A percentile compares a stretch with the other conserved stretches of the same genome.
phyloP scores from a whole-genome alignment of 2,329 filamentous ascomycete genomes.

The Epicoccum nigrum region DNA sequence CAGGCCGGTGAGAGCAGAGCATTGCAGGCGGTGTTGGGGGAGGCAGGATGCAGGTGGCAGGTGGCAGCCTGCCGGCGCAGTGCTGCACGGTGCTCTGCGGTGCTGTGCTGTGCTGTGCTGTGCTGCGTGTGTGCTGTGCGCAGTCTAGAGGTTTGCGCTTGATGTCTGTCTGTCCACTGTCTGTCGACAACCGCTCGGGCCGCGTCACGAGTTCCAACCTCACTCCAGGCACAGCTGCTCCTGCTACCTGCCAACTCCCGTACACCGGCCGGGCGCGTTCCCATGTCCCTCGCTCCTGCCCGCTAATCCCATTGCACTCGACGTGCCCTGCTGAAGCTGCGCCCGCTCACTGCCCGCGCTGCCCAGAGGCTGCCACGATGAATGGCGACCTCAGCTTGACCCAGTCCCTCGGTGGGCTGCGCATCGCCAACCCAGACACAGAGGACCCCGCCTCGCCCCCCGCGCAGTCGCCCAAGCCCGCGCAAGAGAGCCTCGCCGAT shows the following conservation, averaged over 20 bases:
- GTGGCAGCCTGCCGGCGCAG: too few relatives aligned
- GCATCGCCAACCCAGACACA: slow-evolving; percentile 96
- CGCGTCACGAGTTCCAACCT: slow-evolving; percentile 26
- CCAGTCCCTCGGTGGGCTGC: slow-evolving; percentile 88
- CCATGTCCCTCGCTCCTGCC: slow-evolving; percentile 33
- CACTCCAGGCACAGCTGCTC: slow-evolving; percentile 18
- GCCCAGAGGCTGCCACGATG: slow-evolving; percentile 62
- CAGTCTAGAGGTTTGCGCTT: too few relatives aligned
- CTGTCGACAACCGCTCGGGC: too few relatives aligned
- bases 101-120: slow-evolving; percentile 11
- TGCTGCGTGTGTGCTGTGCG: too few relatives aligned
- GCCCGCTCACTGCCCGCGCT: slow-evolving; percentile 28
- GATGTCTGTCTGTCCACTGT: too few relatives aligned
- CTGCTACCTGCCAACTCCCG: slow-evolving; percentile 8
- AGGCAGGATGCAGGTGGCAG: too few relatives aligned
- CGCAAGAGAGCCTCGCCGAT: slow-evolving; percentile 18
- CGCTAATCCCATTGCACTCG: slow-evolving; percentile 25
- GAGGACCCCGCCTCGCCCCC: slow-evolving; percentile 51
- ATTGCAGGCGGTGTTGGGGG: background rate
- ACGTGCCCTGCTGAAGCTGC: slow-evolving; percentile 18
- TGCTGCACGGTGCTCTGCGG: background rate
- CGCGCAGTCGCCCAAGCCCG: slow-evolving; percentile 31
- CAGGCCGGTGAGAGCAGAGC: background rate
- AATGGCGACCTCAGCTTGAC: slow-evolving; percentile 92
- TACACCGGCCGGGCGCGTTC: slow-evolving; percentile 40